Percentiles rank a stretch among this genome's conserved stretches.
phyloP scores from a whole-genome alignment of 805 yeast genomes.

The Metahyphopichia silvanorum region DNA sequence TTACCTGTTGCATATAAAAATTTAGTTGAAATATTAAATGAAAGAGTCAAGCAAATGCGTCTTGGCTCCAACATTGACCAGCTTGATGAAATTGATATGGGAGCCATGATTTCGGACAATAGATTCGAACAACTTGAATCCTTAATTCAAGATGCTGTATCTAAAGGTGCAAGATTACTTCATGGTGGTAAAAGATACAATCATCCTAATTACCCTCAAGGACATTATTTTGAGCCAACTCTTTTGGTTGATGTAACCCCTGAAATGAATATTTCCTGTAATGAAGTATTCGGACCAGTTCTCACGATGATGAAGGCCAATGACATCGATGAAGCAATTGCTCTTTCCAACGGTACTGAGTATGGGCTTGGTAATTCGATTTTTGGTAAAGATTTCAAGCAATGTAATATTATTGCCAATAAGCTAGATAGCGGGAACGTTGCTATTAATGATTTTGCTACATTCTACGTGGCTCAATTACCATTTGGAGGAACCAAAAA shows the following conservation, averaged over 20 bases:
- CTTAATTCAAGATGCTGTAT: slow-evolving; percentile 70
- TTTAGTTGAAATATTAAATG: slow-evolving; percentile 53
- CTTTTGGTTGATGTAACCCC: slow-evolving; percentile 76
- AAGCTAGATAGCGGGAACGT: slow-evolving; percentile 80
- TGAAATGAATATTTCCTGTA: slow-evolving; percentile 72
- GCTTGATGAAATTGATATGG: slow-evolving; percentile 88
- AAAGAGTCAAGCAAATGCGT: slow-evolving; percentile 60
- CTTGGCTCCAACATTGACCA: slow-evolving; percentile 93
- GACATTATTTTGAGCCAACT: slow-evolving; percentile 92
- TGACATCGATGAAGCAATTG: slow-evolving; percentile 63
- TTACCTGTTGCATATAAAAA: slow-evolving; percentile 64
- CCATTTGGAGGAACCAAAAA: slow-evolving; percentile 96
- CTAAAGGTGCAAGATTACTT: slow-evolving; percentile 74
- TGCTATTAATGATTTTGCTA: slow-evolving; percentile 97
- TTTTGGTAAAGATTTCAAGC: slow-evolving; percentile 63
- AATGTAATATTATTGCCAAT: slow-evolving; percentile 62
- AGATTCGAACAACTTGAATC: slow-evolving; percentile 67
- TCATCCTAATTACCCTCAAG: slow-evolving; percentile 94
- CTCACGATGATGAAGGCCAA: slow-evolving; percentile 74
- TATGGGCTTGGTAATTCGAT: slow-evolving; percentile 93
- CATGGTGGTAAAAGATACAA: slow-evolving; percentile 76
- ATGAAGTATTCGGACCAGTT: slow-evolving; percentile 95
- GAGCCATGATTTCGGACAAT: slow-evolving; percentile 84
- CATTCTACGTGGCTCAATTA: slow-evolving; percentile 89
- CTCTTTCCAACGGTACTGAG: slow-evolving; percentile 76